phyloP scores from a whole-genome alignment of 306 rosid genomes.

The Acacia melanoxylon region DNA sequence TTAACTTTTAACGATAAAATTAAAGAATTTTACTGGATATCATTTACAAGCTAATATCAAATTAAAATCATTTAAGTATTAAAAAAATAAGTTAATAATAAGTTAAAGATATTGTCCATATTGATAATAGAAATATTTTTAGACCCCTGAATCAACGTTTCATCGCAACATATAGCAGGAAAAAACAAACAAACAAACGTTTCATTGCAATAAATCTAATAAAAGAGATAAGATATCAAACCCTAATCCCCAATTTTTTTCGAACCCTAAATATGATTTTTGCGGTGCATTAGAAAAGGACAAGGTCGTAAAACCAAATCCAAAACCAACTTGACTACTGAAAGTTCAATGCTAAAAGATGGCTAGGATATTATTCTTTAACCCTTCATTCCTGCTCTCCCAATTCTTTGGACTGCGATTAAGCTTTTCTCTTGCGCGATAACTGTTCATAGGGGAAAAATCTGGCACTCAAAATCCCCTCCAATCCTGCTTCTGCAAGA shows the following conservation, averaged over 20 bases:
- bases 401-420: neutral
- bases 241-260: neutral
- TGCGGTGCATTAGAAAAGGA: neutral
- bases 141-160: neutral
- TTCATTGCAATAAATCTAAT: neutral
- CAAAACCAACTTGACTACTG: neutral
- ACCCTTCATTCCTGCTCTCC: neutral
- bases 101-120: too few relatives aligned
- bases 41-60: too few relatives aligned
- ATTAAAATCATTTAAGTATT: too few relatives aligned
- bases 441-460: conserved; percentile 26
- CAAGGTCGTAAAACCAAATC: neutral
- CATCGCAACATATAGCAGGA: too few relatives aligned
- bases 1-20: too few relatives aligned
- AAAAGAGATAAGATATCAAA: neutral
- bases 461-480: neutral
- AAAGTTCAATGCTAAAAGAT: neutral
- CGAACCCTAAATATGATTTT: neutral
- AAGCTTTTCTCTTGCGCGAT: neutral
- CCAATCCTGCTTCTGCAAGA: conserved; percentile 21
- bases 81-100: too few relatives aligned
- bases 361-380: neutral
- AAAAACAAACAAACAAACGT: neutral
- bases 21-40: too few relatives aligned
- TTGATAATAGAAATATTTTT: too few relatives aligned